Percentiles rank a stretch among this genome's conserved stretches.
Evolutionary conservation across 345 rosid genomes (phyloP).

Genomic region (Acer negundo): DNA sequence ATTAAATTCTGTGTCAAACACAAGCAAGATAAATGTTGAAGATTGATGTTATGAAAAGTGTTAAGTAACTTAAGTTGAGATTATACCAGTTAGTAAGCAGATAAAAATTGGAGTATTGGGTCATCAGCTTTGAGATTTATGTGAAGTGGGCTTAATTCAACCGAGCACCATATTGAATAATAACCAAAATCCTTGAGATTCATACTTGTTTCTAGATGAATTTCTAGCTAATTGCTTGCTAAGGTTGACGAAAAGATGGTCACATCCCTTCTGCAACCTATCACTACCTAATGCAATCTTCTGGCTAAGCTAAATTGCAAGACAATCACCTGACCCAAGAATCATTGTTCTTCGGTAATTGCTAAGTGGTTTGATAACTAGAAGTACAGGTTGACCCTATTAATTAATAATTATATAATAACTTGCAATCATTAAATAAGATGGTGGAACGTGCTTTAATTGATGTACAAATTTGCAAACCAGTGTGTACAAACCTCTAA

Average conservation of each 20-base stretch:
- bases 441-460: constrained; percentile 26
- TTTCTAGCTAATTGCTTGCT: background rate
- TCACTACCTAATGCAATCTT: background rate
- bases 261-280: background rate
- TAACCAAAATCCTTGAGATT: too few species aligned
- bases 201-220: too few species aligned
- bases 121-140: too few species aligned
- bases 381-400: background rate
- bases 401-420: background rate
- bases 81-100: too few species aligned
- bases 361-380: background rate
- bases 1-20: too few species aligned
- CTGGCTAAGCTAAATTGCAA: background rate
- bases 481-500: constrained; percentile 51
- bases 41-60: too few species aligned
- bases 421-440: background rate
- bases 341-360: background rate
- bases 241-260: background rate
- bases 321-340: too few species aligned
- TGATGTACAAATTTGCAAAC: constrained; percentile 25
- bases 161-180: too few species aligned
- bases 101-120: too few species aligned
- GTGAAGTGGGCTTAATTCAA: too few species aligned
- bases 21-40: too few species aligned
- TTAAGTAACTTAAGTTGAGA: too few species aligned